phyloP scores from a whole-genome alignment of 139 green algal species.

The Monoraphidium neglectum region DNA sequence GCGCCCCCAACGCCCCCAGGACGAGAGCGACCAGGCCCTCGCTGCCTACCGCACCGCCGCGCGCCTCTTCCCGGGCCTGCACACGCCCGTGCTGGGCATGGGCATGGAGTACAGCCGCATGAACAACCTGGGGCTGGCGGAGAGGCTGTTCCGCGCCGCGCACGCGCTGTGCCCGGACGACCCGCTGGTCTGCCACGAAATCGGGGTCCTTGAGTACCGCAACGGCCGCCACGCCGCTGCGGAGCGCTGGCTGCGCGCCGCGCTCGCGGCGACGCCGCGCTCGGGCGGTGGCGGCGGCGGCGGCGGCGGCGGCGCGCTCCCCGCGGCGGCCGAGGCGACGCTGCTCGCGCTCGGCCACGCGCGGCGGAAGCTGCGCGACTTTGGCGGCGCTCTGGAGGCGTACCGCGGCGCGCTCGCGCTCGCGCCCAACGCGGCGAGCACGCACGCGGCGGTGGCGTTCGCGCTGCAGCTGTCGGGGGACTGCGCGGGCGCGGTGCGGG shows the following conservation, averaged over 20 bases:
- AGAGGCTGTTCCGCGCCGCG: slow-evolving; percentile 71
- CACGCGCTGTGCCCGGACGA: slow-evolving; percentile 81
- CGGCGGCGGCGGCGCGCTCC: background rate
- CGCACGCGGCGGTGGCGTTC: slow-evolving; percentile 78
- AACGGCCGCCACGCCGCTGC: slow-evolving; percentile 47
- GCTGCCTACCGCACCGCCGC: slow-evolving; percentile 94
- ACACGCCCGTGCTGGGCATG: slow-evolving; percentile 89
- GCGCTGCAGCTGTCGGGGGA: slow-evolving; percentile 77
- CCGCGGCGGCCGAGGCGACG: slow-evolving; percentile 69
- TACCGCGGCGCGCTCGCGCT: slow-evolving; percentile 74
- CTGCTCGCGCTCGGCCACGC: slow-evolving; percentile 89
- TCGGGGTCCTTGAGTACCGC: slow-evolving; percentile 81
- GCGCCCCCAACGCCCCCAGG: slow-evolving; percentile 6
- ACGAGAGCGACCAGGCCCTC: slow-evolving; percentile 81
- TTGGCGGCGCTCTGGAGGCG: slow-evolving; percentile 39
- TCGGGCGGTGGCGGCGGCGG: background rate
- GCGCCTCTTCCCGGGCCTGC: slow-evolving; percentile 92
- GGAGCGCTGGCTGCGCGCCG: slow-evolving; percentile 55
- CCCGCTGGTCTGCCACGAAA: slow-evolving; percentile 86
- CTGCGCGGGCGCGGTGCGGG: slow-evolving; percentile 68
- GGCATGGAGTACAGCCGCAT: slow-evolving; percentile 86
- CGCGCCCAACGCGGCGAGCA: slow-evolving; percentile 57
- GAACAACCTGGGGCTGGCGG: slow-evolving; percentile 86
- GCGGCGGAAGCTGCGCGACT: slow-evolving; percentile 78
- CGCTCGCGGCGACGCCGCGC: slow-evolving; percentile 44